phyloP scores from a whole-genome alignment of 805 yeast genomes.

The Blastobotrys muscicola region DNA sequence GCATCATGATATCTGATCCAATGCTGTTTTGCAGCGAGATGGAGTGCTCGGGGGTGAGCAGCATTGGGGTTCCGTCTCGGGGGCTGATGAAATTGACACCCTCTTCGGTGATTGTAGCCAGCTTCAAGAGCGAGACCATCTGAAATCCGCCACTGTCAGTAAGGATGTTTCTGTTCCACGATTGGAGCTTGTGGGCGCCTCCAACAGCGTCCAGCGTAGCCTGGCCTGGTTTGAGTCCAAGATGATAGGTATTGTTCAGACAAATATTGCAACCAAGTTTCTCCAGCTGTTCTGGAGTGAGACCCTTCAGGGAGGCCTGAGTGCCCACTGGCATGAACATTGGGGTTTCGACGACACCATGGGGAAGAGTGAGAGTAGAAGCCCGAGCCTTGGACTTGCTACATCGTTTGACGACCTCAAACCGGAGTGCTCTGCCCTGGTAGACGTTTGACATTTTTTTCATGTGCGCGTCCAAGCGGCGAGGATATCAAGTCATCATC shows the following conservation, averaged over 20 bases:
- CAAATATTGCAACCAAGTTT: constrained; percentile 34
- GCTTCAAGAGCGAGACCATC: constrained; percentile 36
- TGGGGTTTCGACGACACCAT: constrained; percentile 35
- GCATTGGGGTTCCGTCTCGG: constrained; percentile 38
- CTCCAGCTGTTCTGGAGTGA: constrained; percentile 34
- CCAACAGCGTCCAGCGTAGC: constrained; percentile 33
- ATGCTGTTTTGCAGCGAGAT: constrained; percentile 35
- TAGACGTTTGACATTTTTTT: constrained; percentile 1
- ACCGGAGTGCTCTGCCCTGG: constrained; percentile 25
- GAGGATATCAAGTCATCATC: not conserved
- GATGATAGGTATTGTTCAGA: constrained; percentile 36
- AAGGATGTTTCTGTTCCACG: constrained; percentile 34
- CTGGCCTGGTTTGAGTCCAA: constrained; percentile 37
- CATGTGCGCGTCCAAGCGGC: not conserved
- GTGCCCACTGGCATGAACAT: constrained; percentile 42
- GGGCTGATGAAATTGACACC: constrained; percentile 38
- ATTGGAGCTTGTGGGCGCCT: constrained; percentile 35
- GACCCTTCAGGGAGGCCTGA: constrained; percentile 37
- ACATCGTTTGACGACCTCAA: constrained; percentile 34
- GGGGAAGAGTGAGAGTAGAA: constrained; percentile 33
- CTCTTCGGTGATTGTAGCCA: constrained; percentile 38
- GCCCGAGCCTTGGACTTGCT: constrained; percentile 36
- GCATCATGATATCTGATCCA: constrained; percentile 40
- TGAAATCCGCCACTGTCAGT: constrained; percentile 40
- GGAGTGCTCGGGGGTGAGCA: constrained; percentile 39